These are phyloP conservation scores for Penicillium bialowiezense DNA, from an alignment of 495 filamentous ascomycete genomes.

Conservation along the genomic window DNA sequence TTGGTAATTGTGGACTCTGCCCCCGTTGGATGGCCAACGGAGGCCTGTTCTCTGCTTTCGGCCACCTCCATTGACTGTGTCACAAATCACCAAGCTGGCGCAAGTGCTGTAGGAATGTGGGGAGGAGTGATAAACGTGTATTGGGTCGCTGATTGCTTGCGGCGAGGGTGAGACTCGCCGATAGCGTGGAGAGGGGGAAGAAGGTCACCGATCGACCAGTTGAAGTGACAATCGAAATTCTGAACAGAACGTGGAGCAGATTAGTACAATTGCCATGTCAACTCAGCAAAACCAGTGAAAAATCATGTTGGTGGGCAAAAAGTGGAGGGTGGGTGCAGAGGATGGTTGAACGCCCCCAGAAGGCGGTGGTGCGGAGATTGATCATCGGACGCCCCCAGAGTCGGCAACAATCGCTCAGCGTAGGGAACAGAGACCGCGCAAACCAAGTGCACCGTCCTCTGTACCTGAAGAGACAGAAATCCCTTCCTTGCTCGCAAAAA, in stretches of 20 bases:
- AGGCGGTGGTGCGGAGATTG: slow-evolving; percentile 50
- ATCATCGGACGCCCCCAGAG: slow-evolving; percentile 39
- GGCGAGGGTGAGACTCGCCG: slow-evolving; percentile 14
- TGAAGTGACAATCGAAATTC: slow-evolving; percentile 9
- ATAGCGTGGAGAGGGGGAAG: slow-evolving; percentile 17
- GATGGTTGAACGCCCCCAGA: slow-evolving; percentile 30
- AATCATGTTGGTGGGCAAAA: slow-evolving; percentile 11
- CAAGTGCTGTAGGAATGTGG: neutral
- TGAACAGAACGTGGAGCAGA: slow-evolving; percentile 13
- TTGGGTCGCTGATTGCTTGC: slow-evolving; percentile 10
- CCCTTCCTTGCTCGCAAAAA: neutral
- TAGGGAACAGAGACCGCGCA: slow-evolving; percentile 25
- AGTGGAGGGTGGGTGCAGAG: slow-evolving; percentile 22
- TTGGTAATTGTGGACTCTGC: slow-evolving; percentile 34
- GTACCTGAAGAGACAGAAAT: neutral
- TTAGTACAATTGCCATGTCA: slow-evolving; percentile 31
- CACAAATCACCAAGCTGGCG: neutral
- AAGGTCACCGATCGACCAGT: slow-evolving; percentile 19
- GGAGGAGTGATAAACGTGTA: slow-evolving; percentile 1
- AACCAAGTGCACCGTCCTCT: slow-evolving; percentile 4
- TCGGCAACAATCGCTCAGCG: slow-evolving; percentile 21
- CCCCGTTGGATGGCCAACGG: slow-evolving; percentile 34
- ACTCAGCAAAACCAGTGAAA: neutral
- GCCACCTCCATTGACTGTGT: slow-evolving; percentile 38
- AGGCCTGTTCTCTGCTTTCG: slow-evolving; percentile 38